Evolutionary conservation across 805 yeast genomes (phyloP).

Genomic region (Scheffersomyces ergatensis): DNA sequence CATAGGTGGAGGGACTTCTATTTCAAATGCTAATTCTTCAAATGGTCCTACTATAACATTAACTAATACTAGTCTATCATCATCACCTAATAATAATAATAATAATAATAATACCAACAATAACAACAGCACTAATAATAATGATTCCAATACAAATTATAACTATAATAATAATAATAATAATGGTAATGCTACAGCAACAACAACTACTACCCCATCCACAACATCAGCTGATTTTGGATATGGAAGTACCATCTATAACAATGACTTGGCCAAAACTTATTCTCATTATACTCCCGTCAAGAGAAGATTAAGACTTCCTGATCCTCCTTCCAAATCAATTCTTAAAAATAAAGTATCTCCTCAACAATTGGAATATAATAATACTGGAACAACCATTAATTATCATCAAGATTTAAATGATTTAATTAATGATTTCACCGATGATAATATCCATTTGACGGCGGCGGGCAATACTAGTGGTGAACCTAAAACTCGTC

Average conservation of each 20-base stretch:
- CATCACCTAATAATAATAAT: neutral
- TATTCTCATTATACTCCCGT: slow-evolving; percentile 11
- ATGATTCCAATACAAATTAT: no score
- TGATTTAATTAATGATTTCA: neutral
- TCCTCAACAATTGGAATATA: slow-evolving; percentile 19
- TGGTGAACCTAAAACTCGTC: slow-evolving; percentile 13
- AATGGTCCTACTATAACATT: neutral
- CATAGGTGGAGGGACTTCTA: neutral
- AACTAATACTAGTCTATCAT: neutral
- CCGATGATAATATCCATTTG: neutral
- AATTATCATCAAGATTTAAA: slow-evolving; percentile 15
- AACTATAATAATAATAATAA: neutral
- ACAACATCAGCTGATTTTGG: neutral
- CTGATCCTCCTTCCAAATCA: slow-evolving; percentile 34
- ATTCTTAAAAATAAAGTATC: slow-evolving; percentile 38
- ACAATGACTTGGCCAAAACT: slow-evolving; percentile 13
- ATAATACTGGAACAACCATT: slow-evolving; percentile 12
- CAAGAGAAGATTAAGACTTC: slow-evolving; percentile 12
- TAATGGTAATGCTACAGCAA: neutral
- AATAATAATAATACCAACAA: no score
- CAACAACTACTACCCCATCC: neutral
- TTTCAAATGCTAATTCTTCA: neutral
- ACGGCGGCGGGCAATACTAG: neutral
- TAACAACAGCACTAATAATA: no score
- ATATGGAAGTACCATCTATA: slow-evolving; percentile 10